These are phyloP conservation scores for Decorospora gaudefroyi DNA, from an alignment of 2,329 filamentous ascomycete genomes.

Conservation along the genomic window DNA sequence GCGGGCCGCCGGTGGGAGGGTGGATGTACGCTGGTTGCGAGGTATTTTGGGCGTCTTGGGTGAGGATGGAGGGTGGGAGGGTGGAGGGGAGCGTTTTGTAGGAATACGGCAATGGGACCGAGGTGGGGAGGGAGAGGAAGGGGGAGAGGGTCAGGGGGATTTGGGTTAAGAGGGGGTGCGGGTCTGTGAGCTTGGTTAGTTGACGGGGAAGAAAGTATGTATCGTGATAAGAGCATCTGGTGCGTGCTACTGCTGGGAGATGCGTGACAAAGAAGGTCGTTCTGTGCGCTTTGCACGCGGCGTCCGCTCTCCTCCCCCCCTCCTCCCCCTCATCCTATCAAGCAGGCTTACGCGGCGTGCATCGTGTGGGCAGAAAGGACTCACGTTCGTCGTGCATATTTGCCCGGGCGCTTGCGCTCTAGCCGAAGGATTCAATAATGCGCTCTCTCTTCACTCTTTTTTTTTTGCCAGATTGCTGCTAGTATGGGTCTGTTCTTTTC, in stretches of 20 bases:
- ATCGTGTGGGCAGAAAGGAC: slow-evolving; percentile 19
- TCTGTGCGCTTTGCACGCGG: too few species aligned
- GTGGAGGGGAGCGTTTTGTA: slow-evolving; percentile 89
- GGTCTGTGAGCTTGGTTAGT: slow-evolving; percentile 48
- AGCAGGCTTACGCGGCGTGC: too few species aligned
- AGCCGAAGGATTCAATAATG: too few species aligned
- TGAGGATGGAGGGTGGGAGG: slow-evolving; percentile 62
- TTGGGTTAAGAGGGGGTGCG: slow-evolving; percentile 88
- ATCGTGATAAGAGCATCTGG: too few species aligned
- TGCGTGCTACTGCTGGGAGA: too few species aligned
- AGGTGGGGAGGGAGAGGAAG: slow-evolving; percentile 86
- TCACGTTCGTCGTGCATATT: slow-evolving; percentile 48
- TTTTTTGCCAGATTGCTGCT: background rate
- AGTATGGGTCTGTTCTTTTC: background rate
- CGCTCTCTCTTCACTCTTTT: too few species aligned
- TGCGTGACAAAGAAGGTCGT: too few species aligned
- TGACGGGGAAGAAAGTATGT: background rate
- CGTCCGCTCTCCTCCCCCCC: too few species aligned
- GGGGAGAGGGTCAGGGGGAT: slow-evolving; percentile 92
- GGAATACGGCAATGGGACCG: slow-evolving; percentile 91
- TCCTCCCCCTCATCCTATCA: too few species aligned
- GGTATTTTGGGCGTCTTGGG: slow-evolving; percentile 68
- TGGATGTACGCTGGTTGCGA: slow-evolving; percentile 66
- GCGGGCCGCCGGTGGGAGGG: slow-evolving; percentile 76
- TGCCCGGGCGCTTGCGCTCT: background rate